Evolutionary conservation across 208 protist genomes (phyloP).

Genomic region (Herpetomonas tarakana): DNA sequence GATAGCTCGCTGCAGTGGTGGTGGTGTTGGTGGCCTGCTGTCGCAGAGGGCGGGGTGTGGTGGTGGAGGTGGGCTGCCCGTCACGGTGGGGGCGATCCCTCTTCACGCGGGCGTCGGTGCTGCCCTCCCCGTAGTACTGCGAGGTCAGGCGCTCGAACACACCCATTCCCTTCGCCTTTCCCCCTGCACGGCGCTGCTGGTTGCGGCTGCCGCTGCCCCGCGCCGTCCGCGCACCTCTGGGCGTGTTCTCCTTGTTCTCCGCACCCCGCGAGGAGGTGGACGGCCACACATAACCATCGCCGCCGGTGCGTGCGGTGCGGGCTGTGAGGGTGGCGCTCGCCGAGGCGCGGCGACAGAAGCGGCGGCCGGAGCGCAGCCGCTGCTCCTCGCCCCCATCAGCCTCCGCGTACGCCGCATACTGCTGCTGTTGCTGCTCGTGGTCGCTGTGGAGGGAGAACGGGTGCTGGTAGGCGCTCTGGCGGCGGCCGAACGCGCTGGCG

Average conservation of each 20-base stretch:
- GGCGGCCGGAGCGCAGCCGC: neutral
- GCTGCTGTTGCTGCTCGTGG: neutral
- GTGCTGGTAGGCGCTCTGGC: neutral
- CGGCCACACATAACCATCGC: no score
- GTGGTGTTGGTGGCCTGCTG: neutral
- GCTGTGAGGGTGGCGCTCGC: neutral
- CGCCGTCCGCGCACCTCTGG: neutral
- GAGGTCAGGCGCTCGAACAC: conserved; percentile 45
- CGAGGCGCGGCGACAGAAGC: neutral
- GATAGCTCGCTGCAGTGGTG: neutral
- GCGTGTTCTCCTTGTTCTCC: neutral
- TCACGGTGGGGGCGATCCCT: neutral
- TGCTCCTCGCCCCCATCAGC: neutral
- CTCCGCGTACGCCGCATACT: neutral
- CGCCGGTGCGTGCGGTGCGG: neutral
- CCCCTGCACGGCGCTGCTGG: neutral
- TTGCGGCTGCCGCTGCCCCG: no score
- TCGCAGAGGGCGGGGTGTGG: neutral
- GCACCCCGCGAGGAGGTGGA: no score
- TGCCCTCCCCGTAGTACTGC: conserved; percentile 27
- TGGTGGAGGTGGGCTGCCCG: neutral
- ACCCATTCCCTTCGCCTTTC: neutral
- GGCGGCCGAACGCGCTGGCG: neutral
- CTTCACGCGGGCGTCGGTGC: conserved; percentile 3
- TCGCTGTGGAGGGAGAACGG: neutral